Conservation (phyloP, 2,329 filamentous ascomycete genomes). For the Aaosphaeria arxii region DNA sequence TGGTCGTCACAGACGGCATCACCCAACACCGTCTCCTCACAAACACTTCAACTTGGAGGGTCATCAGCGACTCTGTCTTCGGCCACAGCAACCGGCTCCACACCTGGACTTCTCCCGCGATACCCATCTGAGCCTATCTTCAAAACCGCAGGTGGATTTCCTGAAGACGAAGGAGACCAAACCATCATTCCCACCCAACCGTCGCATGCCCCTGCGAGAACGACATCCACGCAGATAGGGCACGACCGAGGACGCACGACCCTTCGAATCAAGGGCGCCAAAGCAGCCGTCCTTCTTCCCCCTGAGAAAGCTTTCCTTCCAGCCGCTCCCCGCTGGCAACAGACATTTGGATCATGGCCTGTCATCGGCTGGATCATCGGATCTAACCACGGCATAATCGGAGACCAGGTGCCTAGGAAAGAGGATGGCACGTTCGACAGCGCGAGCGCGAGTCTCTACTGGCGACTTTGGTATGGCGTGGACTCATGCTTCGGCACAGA, state of each 20-base stretch:
- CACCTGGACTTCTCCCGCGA: constrained; percentile 21
- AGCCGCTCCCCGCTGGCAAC: constrained; percentile 39
- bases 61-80: constrained; percentile 41
- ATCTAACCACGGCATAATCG: constrained; percentile 60
- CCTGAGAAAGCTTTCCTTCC: constrained; percentile 48
- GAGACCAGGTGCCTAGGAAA: constrained; percentile 69
- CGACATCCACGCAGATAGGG: constrained; percentile 6
- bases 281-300: constrained; percentile 39
- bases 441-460: constrained; percentile 59
- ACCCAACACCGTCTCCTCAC: constrained; percentile 32
- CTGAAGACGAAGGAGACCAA: constrained; percentile 17
- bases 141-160: constrained; percentile 17
- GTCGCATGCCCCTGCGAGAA: constrained; percentile 26
- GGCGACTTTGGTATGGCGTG: constrained; percentile 58
- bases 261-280: constrained; percentile 29
- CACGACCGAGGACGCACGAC: constrained; percentile 19
- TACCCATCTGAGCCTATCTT: constrained; percentile 18
- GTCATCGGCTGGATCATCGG: constrained; percentile 47
- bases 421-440: constrained; percentile 78
- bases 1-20: constrained; percentile 26
- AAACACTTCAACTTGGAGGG: constrained; percentile 23
- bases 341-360: constrained; percentile 47
- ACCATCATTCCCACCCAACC: constrained; percentile 4
- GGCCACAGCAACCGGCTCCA: constrained; percentile 35
- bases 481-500: constrained; percentile 58